Percentiles rank a stretch among this genome's conserved stretches.
phyloP scores from a whole-genome alignment of 1,284 basidiomycete species.

The Boletus sp. region DNA sequence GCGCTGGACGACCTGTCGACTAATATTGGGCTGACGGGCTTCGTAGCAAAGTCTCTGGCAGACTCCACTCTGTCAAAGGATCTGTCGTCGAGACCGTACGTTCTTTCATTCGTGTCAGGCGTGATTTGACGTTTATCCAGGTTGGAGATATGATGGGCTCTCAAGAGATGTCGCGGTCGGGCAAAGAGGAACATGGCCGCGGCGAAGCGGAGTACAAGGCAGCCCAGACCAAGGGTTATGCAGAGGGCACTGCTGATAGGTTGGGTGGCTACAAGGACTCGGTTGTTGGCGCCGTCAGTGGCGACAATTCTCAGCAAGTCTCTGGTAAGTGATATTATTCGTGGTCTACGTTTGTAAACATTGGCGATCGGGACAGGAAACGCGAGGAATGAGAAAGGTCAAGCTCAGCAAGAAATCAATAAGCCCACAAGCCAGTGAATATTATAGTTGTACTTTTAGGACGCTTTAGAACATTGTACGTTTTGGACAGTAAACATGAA shows the following conservation, averaged over 20 bases:
- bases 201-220: constrained; percentile 62
- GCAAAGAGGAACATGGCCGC: constrained; percentile 60
- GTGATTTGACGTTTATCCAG: constrained; percentile 19
- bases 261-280: constrained; percentile 64
- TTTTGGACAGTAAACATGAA: background rate
- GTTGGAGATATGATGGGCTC: constrained; percentile 49
- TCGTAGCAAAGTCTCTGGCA: constrained; percentile 57
- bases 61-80: constrained; percentile 61
- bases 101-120: background rate
- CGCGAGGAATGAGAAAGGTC: constrained; percentile 55
- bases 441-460: background rate
- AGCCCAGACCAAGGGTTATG: constrained; percentile 52
- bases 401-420: constrained; percentile 53
- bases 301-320: constrained; percentile 59
- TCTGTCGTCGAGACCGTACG: constrained; percentile 51
- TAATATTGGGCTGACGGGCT: constrained; percentile 3
- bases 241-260: constrained; percentile 57
- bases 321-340: constrained; percentile 38
- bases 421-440: constrained; percentile 26
- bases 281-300: constrained; percentile 60
- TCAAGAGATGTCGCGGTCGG: constrained; percentile 47
- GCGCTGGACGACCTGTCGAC: background rate
- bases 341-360: rapidly evolving
- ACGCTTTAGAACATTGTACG: background rate
- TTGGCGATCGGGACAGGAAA: constrained; percentile 40